A percentile compares a stretch with the other conserved stretches of the same genome.
phyloP scores from a whole-genome alignment of 1,284 basidiomycete species.

The Malassezia sympodialis region DNA sequence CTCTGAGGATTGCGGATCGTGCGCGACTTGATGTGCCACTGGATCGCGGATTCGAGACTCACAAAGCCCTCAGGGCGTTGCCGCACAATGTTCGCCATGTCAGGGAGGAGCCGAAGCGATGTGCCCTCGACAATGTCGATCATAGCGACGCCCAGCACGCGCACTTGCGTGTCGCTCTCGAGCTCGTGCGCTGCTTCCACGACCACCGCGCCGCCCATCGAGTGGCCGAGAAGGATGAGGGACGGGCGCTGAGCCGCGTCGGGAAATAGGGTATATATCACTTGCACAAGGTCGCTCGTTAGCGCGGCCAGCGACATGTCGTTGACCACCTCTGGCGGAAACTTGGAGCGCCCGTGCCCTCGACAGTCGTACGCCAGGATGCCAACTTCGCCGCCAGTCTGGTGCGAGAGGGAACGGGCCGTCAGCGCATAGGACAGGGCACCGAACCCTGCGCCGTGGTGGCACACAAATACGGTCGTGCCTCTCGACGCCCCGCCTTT shows the following conservation, averaged over 20 bases:
- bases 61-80: slow-evolving; percentile 73
- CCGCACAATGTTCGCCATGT: slow-evolving; percentile 80
- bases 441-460: slow-evolving; percentile 87
- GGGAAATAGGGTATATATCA: slow-evolving; percentile 29
- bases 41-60: slow-evolving; percentile 70
- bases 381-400: slow-evolving; percentile 65
- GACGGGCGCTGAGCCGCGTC: slow-evolving; percentile 19
- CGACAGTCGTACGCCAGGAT: slow-evolving; percentile 74
- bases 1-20: slow-evolving; percentile 39
- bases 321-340: slow-evolving; percentile 1
- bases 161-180: slow-evolving; percentile 11
- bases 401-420: slow-evolving; percentile 62
- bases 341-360: slow-evolving; percentile 57
- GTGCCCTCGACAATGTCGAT: slow-evolving; percentile 96
- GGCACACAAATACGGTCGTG: slow-evolving; percentile 69
- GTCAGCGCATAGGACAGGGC: slow-evolving; percentile 79
- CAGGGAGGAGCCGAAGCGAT: slow-evolving; percentile 79
- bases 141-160: slow-evolving; percentile 69
- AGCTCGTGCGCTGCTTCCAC: slow-evolving; percentile 30
- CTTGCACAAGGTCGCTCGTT: slow-evolving; percentile 20
- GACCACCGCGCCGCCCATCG: slow-evolving; percentile 48
- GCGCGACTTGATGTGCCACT: slow-evolving; percentile 68
- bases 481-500: slow-evolving; percentile 2
- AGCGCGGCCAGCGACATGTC: slow-evolving; percentile 38
- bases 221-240: slow-evolving; percentile 46